phyloP scores from a whole-genome alignment of 495 filamentous ascomycete genomes.

The Lasiosphaeria ovina region DNA sequence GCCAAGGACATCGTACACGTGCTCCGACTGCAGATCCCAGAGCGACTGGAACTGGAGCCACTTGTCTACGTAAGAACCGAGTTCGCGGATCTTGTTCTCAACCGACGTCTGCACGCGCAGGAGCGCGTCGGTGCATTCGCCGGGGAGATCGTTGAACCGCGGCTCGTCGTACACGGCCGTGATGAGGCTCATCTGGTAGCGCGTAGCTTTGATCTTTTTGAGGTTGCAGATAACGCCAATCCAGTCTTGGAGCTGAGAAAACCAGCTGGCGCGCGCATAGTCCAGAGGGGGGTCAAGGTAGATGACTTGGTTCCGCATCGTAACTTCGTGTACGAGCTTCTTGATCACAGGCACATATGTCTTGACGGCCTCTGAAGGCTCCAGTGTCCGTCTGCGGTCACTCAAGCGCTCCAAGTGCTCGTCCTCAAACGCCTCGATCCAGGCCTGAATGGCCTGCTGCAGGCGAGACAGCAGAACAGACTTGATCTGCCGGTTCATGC shows the following conservation, averaged over 20 bases:
- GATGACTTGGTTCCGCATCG: constrained; percentile 94
- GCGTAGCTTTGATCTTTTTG: constrained; percentile 86
- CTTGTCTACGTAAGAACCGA: constrained; percentile 84
- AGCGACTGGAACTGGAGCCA: constrained; percentile 98
- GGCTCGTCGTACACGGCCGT: constrained; percentile 62
- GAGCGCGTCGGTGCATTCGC: constrained; percentile 72
- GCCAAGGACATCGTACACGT: constrained; percentile 87
- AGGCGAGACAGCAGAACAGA: constrained; percentile 71
- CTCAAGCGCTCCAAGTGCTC: constrained; percentile 50
- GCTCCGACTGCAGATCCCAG: constrained; percentile 94
- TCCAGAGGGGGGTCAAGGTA: constrained; percentile 91
- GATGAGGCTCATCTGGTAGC: constrained; percentile 83
- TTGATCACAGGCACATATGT: constrained; percentile 57
- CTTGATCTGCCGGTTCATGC: constrained; percentile 82
- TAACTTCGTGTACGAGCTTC: constrained; percentile 80
- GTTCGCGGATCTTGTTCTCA: constrained; percentile 71
- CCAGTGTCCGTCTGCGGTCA: constrained; percentile 44
- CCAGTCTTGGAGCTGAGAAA: constrained; percentile 88
- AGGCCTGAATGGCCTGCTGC: constrained; percentile 73
- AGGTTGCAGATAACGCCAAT: constrained; percentile 88
- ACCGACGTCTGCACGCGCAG: constrained; percentile 74
- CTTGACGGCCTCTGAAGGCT: constrained; percentile 35
- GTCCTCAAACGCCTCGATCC: constrained; percentile 79
- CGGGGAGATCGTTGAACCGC: constrained; percentile 83
- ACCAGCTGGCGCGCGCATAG: constrained; percentile 90